Evolutionary conservation across 257 asterid species (phyloP).

Genomic region (Solanum ossicruentum): DNA sequence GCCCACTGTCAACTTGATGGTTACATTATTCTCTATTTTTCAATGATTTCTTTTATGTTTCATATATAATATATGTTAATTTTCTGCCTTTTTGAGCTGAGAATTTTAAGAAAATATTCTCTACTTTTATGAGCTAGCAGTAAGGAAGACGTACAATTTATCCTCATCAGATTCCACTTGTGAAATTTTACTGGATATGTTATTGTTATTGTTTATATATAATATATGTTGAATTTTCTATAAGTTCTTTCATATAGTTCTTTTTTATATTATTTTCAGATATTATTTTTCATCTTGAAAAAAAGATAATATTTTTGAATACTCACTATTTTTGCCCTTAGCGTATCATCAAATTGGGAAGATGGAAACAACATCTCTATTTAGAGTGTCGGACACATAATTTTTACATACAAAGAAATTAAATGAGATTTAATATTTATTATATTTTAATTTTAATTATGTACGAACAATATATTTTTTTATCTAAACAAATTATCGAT

Average conservation of each 20-base stretch:
- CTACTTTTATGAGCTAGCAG: too few species aligned
- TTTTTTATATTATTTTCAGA: too few species aligned
- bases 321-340: not conserved
- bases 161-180: too few species aligned
- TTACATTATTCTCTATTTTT: not conserved
- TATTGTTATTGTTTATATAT: too few species aligned
- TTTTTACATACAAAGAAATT: fast-evolving
- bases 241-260: too few species aligned
- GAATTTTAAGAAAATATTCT: too few species aligned
- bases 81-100: too few species aligned
- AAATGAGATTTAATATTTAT: not conserved
- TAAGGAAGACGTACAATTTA: too few species aligned
- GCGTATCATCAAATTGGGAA: too few species aligned
- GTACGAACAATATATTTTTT: not conserved
- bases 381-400: not conserved
- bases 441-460: not conserved
- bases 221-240: too few species aligned
- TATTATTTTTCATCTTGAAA: not conserved
- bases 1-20: slow-evolving; percentile 13
- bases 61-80: too few species aligned
- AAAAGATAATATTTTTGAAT: not conserved
- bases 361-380: not conserved
- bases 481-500: not conserved
- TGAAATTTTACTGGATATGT: too few species aligned
- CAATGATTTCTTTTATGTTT: not conserved